A percentile compares a stretch with the other conserved stretches of the same genome.
These are phyloP conservation scores for Neopestalotiopsis sp. DNA, from an alignment of 2,329 filamentous ascomycete species.

Conservation along the genomic window DNA sequence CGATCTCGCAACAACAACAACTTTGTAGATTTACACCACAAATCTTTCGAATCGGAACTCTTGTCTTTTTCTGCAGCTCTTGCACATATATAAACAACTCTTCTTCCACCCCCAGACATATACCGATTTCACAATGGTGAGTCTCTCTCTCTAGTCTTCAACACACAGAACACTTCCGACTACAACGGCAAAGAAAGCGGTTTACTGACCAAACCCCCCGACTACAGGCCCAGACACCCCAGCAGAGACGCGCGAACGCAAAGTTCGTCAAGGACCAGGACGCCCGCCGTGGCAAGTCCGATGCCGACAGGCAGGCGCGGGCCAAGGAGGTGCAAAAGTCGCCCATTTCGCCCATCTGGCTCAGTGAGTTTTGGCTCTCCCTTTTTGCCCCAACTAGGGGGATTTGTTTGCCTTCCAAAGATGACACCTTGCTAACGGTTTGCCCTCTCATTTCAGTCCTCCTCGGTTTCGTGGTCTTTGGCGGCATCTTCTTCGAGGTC, in stretches of 20 bases:
- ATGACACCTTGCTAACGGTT: background rate
- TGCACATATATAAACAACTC: background rate
- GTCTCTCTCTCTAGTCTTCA: background rate
- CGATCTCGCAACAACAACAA: background rate
- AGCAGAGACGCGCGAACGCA: conserved; percentile 81
- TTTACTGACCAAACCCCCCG: background rate
- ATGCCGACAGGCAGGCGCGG: conserved; percentile 66
- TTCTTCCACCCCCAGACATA: conserved; percentile 15
- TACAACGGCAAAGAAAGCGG: background rate
- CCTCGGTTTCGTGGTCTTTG: conserved; percentile 66
- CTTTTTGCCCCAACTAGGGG: background rate
- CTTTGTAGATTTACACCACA: background rate
- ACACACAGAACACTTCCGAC: background rate
- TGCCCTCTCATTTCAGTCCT: conserved; percentile 44
- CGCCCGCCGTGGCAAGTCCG: conserved; percentile 76
- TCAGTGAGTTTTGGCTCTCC: conserved; percentile 53
- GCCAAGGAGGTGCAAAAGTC: conserved; percentile 62
- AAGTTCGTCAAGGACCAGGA: conserved; percentile 79
- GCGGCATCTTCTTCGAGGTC: conserved; percentile 64
- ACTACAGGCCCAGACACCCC: conserved; percentile 77
- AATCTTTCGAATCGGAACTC: background rate
- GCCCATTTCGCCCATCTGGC: conserved; percentile 68
- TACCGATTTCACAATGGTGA: conserved; percentile 35
- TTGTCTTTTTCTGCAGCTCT: too few relatives aligned
- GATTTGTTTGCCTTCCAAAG: background rate